These are phyloP conservation scores for Crucihimalaya himalaica DNA, from an alignment of 345 rosid species.

Conservation along the genomic window DNA sequence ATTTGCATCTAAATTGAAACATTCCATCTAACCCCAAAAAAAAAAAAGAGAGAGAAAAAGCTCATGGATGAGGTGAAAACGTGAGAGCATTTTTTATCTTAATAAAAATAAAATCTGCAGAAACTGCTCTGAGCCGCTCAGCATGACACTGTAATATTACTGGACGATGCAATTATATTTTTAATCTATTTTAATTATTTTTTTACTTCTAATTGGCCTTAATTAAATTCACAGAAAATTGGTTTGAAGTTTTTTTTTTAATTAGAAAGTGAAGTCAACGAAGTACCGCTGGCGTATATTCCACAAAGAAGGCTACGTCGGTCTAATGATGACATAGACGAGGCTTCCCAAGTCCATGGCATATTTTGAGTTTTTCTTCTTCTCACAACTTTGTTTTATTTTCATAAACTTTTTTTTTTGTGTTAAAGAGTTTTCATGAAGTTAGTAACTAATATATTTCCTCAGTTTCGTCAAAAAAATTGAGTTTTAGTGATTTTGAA, in stretches of 20 bases:
- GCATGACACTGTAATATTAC: slow-evolving; percentile 21
- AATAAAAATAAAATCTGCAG: no score
- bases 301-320: not conserved
- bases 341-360: not conserved
- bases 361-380: not conserved
- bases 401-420: no score
- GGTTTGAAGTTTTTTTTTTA: not conserved
- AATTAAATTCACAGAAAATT: not conserved
- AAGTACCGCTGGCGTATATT: not conserved
- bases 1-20: not conserved
- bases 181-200: no score
- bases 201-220: no score
- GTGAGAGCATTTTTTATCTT: not conserved
- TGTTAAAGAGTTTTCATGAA: not conserved
- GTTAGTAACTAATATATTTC: no score
- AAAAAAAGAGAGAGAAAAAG: not conserved
- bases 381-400: not conserved
- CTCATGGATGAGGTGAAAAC: slow-evolving; percentile 20
- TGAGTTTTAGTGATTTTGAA: no score
- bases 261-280: not conserved
- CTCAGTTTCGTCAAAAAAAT: no score
- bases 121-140: not conserved
- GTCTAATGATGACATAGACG: not conserved
- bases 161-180: not conserved
- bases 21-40: not conserved